Evolutionary conservation across 2,329 filamentous ascomycete species (phyloP), one percentile per base, ranked within the genome.

Genomic region (Sporothrix variecibatus): DNA sequence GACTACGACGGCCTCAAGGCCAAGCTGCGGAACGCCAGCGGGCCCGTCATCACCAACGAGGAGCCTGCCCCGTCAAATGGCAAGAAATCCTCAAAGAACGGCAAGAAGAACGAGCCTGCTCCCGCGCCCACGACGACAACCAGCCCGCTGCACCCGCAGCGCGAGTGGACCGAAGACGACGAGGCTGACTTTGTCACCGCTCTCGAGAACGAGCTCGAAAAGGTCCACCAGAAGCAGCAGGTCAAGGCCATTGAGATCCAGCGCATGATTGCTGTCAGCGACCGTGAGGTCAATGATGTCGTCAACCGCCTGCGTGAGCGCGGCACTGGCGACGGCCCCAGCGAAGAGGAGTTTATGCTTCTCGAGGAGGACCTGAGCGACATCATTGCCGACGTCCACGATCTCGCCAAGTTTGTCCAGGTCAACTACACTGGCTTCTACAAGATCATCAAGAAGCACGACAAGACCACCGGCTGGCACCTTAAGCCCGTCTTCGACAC

Each of bases 401-500:
- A 99, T 80, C 88, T 99, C 75, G 95, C 96, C 82, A 98, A 98
- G 84, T 99, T 97, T 82, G 97, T 97, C 7, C 95, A 98, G 85
- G 86, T 99, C 81, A 99, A 99, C 84, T 99, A 99, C 81, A 98
- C 95, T 0, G 96, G 96, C 5, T 99, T 99, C 82, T 97, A 98
- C 86, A 99, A 99, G 87, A 99, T 99, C 77, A 97, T 99, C 84
- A 99, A 99, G 88, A 99, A 99, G 87, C 96, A 99, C 83, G 96
- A 98, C 85, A 99, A 99, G 94, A 88, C 93, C 86, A 99, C 96
- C 0, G 88, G 91, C 75, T 97, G 95, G 94, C 91, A 96, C 80
- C 89, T 99, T 46, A 95, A 93, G 79, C 96, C 96, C 43, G 94
- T 97, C n/a, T 99, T 99, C 83, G 95, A 97, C 74, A 92, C 95